phyloP scores from a whole-genome alignment of 345 rosid species.

The Viola odorata region DNA sequence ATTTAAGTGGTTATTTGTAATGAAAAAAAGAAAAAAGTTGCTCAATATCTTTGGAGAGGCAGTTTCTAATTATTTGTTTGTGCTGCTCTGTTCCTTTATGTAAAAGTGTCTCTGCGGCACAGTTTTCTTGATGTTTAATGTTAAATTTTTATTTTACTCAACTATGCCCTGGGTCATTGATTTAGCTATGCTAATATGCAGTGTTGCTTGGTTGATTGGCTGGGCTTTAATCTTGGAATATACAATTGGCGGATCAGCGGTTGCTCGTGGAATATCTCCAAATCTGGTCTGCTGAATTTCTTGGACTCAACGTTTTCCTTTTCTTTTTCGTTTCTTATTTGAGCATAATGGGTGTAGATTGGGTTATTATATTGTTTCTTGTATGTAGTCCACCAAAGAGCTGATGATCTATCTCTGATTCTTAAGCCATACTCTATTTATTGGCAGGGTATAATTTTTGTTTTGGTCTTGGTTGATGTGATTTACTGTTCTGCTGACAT shows the following conservation, averaged over 20 bases:
- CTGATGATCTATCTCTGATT: no score
- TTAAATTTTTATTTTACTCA: background rate
- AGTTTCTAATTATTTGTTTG: background rate
- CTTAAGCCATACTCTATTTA: no score
- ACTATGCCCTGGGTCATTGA: background rate
- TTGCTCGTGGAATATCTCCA: slow-evolving; percentile 90
- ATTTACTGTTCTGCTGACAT: no score
- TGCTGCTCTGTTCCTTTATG: background rate
- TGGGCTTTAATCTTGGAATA: slow-evolving; percentile 93
- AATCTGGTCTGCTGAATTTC: slow-evolving; percentile 47
- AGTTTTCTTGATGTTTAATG: no score
- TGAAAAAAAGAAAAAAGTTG: no score
- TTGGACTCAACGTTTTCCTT: background rate
- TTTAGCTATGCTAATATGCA: slow-evolving; percentile 20
- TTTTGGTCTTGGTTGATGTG: no score
- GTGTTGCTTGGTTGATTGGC: slow-evolving; percentile 95
- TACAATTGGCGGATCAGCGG: slow-evolving; percentile 90
- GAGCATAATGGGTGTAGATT: background rate
- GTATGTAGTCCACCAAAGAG: no score
- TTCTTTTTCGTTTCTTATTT: background rate
- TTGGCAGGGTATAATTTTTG: no score
- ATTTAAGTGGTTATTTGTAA: no score
- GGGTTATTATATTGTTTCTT: no score
- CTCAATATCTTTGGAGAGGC: no score
- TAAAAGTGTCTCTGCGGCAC: background rate